A percentile compares a stretch with the other conserved stretches of the same genome.
These are phyloP conservation scores for Kwoniella europaea DNA, from an alignment of 768 basidiomycete genomes.

Conservation along the genomic window DNA sequence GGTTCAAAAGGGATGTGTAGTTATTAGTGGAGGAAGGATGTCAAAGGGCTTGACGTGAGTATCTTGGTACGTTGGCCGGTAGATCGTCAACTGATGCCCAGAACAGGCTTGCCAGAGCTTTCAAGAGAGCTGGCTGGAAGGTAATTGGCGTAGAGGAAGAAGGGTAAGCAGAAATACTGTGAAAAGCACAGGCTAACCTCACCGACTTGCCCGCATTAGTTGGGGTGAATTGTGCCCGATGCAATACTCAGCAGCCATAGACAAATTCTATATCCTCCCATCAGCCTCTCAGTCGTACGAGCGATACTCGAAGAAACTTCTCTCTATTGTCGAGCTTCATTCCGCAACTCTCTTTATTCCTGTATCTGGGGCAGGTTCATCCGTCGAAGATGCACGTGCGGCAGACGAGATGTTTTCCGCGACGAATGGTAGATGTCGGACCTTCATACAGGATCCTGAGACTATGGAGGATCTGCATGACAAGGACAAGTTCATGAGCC, in stretches of 20 bases:
- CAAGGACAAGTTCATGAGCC: slow-evolving; percentile 55
- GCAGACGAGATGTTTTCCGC: slow-evolving; percentile 48
- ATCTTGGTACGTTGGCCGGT: no score
- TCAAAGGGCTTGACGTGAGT: slow-evolving; percentile 53
- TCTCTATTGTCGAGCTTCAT: slow-evolving; percentile 45
- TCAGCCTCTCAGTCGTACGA: slow-evolving; percentile 36
- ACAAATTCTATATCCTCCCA: slow-evolving; percentile 48
- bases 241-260: slow-evolving; percentile 47
- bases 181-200: no score
- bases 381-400: slow-evolving; percentile 55
- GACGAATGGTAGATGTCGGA: slow-evolving; percentile 46
- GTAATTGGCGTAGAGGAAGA: slow-evolving; percentile 55
- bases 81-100: not conserved
- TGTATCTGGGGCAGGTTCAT: slow-evolving; percentile 54
- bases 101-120: slow-evolving; percentile 46
- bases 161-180: slow-evolving; percentile 35
- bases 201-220: slow-evolving; percentile 19
- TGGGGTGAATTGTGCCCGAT: slow-evolving; percentile 55
- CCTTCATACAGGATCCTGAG: slow-evolving; percentile 55
- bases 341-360: slow-evolving; percentile 54
- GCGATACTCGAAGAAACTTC: slow-evolving; percentile 44
- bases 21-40: slow-evolving; percentile 54
- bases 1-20: slow-evolving; percentile 38
- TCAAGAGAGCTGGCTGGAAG: slow-evolving; percentile 54
- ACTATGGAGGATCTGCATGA: slow-evolving; percentile 54